Conservation (phyloP, 1,139 yeast genomes). For the Debaryomyces coudertii region DNA sequence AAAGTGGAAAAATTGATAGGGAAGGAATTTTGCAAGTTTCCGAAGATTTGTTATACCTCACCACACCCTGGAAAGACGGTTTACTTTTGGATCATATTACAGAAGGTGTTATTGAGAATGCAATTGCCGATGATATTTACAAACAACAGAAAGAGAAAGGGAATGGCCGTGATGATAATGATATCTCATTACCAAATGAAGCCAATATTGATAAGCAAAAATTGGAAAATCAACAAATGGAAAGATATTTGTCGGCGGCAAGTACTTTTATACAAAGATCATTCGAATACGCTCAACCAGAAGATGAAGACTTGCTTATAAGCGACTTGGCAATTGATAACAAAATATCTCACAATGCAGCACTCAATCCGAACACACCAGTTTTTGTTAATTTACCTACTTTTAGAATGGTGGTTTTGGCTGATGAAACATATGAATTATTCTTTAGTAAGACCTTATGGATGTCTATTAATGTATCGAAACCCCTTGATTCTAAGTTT, state of each 20-base stretch:
- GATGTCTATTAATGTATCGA: slow-evolving; percentile 66
- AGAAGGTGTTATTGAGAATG: slow-evolving; percentile 60
- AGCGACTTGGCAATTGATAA: slow-evolving; percentile 44
- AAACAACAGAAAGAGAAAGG: slow-evolving; percentile 30
- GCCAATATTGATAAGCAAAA: slow-evolving; percentile 63
- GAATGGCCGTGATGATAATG: slow-evolving; percentile 22
- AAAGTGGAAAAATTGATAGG: slow-evolving; percentile 65
- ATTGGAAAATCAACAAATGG: slow-evolving; percentile 71
- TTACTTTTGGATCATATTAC: slow-evolving; percentile 61
- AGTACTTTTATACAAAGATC: slow-evolving; percentile 85
- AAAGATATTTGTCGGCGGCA: slow-evolving; percentile 83
- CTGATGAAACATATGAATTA: slow-evolving; percentile 90
- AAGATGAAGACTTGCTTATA: slow-evolving; percentile 48
- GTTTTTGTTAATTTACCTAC: slow-evolving; percentile 80
- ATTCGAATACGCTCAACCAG: slow-evolving; percentile 86
- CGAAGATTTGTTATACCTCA: slow-evolving; percentile 80
- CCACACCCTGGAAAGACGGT: slow-evolving; percentile 83
- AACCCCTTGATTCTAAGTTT: slow-evolving; percentile 49
- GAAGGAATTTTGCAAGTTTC: slow-evolving; percentile 84
- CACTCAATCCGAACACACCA: slow-evolving; percentile 79
- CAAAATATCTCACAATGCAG: slow-evolving; percentile 62
- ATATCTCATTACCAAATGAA: slow-evolving; percentile 58
- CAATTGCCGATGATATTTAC: slow-evolving; percentile 62
- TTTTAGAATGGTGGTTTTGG: slow-evolving; percentile 90
- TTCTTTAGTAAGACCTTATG: slow-evolving; percentile 73